Evolutionary conservation across 2,329 filamentous ascomycete genomes (phyloP), one percentile per base, ranked within the genome.

Genomic region (Verticillium nubilum): DNA sequence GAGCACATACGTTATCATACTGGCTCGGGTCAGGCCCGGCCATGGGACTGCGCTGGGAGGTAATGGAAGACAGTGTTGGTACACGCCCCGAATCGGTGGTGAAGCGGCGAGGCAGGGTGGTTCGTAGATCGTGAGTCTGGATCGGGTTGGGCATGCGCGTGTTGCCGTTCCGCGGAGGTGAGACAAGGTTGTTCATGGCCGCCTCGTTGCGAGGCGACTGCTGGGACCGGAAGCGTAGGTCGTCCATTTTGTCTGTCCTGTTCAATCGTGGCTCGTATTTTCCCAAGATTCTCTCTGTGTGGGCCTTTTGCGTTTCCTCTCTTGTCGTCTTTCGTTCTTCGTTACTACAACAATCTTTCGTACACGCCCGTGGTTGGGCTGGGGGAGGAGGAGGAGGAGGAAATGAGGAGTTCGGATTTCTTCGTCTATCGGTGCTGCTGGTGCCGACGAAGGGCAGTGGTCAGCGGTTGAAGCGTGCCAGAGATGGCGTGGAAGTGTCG

Each of bases 61-160:
- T 80, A 70, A 93, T 77, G 62, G 85, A 83, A 60, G 82, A 85
- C 75, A 91, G 79, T 72, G 89, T 91, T 74, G 90, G 89, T 76
- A 94, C 80, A 82, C 92, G 84, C 76, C 91, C 83, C 77, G 91
- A 87, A 77, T 97, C 96, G 60, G 93, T 95, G 64, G 94, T 98
- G 77, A 98, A 98, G 71, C 94, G 89, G 70, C 94, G 88, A 75
- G 93, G 91, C 72, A 98, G 81, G 67, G 87, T 87, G 64, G 86
- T 85, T 74, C 93, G 87, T 65, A 84, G 84, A 71, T 96, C 91
- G 73, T 86, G 83, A 64, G 83, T 73, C 61, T 61, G 62, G 62
- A 79, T 73, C 65, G 83, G 80, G 65, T 83, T 83, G 64, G 78
- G 80, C 73, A 87, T 80, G 70, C 86, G 85, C 70, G 79, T 81